phyloP scores from a whole-genome alignment of 129 eudicot genomes.

The Calendula officinalis region DNA sequence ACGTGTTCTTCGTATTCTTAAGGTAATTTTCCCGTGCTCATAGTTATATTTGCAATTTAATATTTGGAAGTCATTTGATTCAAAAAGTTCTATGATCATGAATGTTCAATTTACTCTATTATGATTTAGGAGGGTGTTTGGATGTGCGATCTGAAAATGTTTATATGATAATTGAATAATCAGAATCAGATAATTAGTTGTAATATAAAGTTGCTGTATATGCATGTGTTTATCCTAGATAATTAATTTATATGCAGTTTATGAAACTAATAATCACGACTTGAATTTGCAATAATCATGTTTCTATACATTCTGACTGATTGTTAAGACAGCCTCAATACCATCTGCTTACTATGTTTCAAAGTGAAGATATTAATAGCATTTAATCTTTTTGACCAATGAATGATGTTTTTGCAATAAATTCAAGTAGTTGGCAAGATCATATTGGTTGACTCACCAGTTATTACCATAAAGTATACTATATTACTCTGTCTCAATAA shows the following conservation, averaged over 20 bases:
- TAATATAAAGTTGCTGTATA: background rate
- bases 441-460: slow-evolving; percentile 19
- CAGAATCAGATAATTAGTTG: background rate
- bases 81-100: background rate
- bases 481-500: background rate
- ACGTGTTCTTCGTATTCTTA: slow-evolving; percentile 77
- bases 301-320: slow-evolving; percentile 20
- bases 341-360: slow-evolving; percentile 1
- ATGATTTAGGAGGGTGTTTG: slow-evolving; percentile 4
- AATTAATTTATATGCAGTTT: background rate
- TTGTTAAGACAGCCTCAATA: slow-evolving; percentile 20
- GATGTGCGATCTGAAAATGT: background rate
- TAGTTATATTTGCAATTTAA: slow-evolving; percentile 6
- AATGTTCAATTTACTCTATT: background rate
- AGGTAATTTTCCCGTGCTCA: slow-evolving; percentile 52
- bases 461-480: slow-evolving; percentile 9
- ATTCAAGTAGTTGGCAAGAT: slow-evolving; percentile 29
- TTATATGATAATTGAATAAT: slow-evolving; percentile 4
- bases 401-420: slow-evolving; percentile 22
- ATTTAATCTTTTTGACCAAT: slow-evolving; percentile 29
- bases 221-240: background rate
- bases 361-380: slow-evolving; percentile 11
- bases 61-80: background rate
- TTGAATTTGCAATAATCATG: background rate
- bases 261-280: slow-evolving; percentile 1